Base-by-base conservation (phyloP, 345 rosid genomes). In the Excoecaria cochinchinensis region DNA sequence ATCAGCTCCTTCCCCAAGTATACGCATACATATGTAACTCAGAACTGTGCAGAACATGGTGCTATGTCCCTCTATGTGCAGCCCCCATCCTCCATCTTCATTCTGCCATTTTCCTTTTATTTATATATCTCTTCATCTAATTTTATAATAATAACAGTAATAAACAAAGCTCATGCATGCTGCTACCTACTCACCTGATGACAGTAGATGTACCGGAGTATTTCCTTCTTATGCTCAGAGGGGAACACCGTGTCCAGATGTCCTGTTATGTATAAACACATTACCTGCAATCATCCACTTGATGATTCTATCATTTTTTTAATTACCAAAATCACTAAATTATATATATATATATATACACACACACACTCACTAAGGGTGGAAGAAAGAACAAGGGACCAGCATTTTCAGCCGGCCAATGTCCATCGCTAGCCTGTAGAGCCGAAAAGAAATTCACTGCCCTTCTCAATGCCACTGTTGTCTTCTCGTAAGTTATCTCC, bases 1-100 rank as follows among this genome's bases (percentile, higher is more conserved):
- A 25, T 48, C 47, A n/a, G 75, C 75, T 61, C 72, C 82, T 55
- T 67, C 67, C 10, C 75, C 82, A 3, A 74, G 71, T 25, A 74
- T 52, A 11, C 82, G 71, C 78, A 74, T 69, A n/a, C 78, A 74
- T 44, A 79, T 64, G 59, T 79, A 79, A 52, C 25, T 79, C 14
- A 79, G 69, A 19, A 67, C 69, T 1, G 82, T 79, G 66, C 78
- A 74, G 75, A 79, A 79, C 82, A 79, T 79, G 25, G 69, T 74
- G 75, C 82, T 79, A 24, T 51, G 82, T 1, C 77, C 73, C 57
- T 79, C 82, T 52, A 79, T 74, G 44, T 79, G 82, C 0, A 79
- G 38, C 31, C 82, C 82, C 78, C 75, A 79, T 0, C 82, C 82
- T 4, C 82, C 82, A 70, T 79, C 82, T 69, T 79, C 78, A 44